Evolutionary conservation across 2,329 filamentous ascomycete species (phyloP).

Genomic region (Hypoxylon sp.): DNA sequence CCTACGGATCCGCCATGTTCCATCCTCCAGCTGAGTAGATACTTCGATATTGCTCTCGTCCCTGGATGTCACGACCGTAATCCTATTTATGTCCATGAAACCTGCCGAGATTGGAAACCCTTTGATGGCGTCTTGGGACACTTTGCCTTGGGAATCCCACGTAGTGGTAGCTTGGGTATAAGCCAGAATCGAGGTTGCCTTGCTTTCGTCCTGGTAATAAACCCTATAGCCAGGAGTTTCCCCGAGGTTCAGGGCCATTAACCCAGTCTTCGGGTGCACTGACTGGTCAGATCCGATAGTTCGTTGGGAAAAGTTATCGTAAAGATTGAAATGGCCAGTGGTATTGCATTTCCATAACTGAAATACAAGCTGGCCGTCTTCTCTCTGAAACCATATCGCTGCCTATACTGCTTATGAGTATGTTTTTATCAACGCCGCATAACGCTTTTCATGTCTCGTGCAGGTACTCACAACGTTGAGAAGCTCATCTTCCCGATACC

Average conservation of each 20-base stretch:
- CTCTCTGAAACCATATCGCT: conserved; percentile 25
- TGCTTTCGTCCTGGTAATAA: background rate
- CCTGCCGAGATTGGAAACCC: background rate
- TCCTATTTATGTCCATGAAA: background rate
- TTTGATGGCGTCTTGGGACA: background rate
- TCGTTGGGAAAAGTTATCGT: conserved; percentile 2
- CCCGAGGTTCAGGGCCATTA: background rate
- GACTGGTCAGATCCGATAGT: background rate
- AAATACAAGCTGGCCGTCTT: conserved; percentile 18
- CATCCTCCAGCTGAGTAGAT: background rate
- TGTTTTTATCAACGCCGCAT: background rate
- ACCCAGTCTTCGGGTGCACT: background rate
- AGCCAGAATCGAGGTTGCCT: background rate
- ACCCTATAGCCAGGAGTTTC: background rate
- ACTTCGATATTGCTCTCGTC: conserved; percentile 1
- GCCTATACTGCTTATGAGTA: conserved; percentile 12
- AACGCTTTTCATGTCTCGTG: background rate
- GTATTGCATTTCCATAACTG: conserved; percentile 30
- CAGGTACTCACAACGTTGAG: background rate
- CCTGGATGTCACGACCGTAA: background rate
- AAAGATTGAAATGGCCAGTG: conserved; percentile 29
- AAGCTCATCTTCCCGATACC: background rate
- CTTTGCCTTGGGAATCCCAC: background rate
- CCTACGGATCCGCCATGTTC: background rate
- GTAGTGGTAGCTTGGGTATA: background rate